These are phyloP conservation scores for Mycena galericulata DNA, from an alignment of 768 basidiomycete genomes.

Conservation along the genomic window DNA sequence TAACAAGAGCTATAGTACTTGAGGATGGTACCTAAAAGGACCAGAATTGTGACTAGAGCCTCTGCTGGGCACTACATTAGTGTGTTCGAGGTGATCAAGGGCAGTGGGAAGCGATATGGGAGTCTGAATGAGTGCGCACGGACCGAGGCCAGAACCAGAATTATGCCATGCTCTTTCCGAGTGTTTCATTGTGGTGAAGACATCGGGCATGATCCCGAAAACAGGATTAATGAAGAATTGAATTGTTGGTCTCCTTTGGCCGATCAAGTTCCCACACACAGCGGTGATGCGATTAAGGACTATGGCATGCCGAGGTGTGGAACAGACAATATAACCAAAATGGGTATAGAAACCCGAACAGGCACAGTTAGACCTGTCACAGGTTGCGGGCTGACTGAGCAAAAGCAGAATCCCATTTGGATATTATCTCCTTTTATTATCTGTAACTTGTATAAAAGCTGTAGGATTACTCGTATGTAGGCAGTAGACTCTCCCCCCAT, in stretches of 20 bases:
- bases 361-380: not conserved
- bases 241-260: not conserved
- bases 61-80: not conserved
- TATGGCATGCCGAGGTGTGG: not conserved
- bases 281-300: not conserved
- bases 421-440: conserved; percentile 11
- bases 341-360: not conserved
- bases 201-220: not conserved
- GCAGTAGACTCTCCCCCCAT: conserved; percentile 2
- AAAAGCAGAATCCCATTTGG: not conserved
- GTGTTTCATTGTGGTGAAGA: not conserved
- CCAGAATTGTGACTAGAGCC: not conserved
- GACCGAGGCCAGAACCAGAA: not conserved
- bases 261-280: not conserved
- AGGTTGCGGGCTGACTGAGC: not conserved
- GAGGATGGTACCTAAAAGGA: not conserved
- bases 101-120: not conserved
- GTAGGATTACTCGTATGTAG: not conserved
- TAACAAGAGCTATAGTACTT: not conserved
- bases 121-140: not conserved
- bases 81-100: conserved; percentile 4
- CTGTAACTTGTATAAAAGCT: conserved; percentile 1
- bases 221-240: not conserved
- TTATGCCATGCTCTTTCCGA: not conserved
- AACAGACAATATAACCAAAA: not conserved